Evolutionary conservation across 768 basidiomycete species (phyloP), one percentile per base, ranked within the genome.

Genomic region (Chalciporus sphaerocephalus): DNA sequence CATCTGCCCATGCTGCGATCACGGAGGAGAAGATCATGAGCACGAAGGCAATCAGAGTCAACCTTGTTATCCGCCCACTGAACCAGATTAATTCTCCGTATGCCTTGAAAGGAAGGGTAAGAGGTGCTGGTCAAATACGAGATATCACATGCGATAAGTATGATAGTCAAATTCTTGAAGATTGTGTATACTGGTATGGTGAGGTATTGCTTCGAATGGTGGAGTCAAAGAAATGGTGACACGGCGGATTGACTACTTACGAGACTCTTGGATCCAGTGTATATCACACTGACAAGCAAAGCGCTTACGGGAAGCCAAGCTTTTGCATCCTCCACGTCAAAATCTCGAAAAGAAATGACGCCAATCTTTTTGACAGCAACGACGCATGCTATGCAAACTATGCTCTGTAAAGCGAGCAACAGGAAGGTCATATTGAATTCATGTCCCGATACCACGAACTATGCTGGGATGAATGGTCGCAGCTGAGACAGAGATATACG

Each of bases 81-180:
- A 98, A 98, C 93, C 94, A 97, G 47, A 97, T 67, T 6, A 96
- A 88, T 70, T 98, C 96, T 30, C 96, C 96, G 62, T 99, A 96
- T 7, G 96, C 93, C 92, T 94, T 44, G 36, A 34, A 42, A 21
- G 23, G 40, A 25, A 27, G 5, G 12, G 23, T 45, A 50, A 46
- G 39, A 5, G 42, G 39, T 18, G 8, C 28, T 43, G 47, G 33
- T 15, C 22, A 6, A 17, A 4, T 17, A 45, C 12, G 16, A 40
- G 13, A 21, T 18, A 42, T 18, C 8, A 74, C 86, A 54, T 52
- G 92, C 94, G 60, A 98, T 98, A 22, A 99, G 78, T 54, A 99
- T 98, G 58, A 98, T 99, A n/a, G 96, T 97, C 59, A 98, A 61
- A 64, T 99, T 99, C 69, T 99, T 99, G 80, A 98, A 98, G 52